Evolutionary conservation across 2,329 filamentous ascomycete species (phyloP), one percentile per base, ranked within the genome.

Genomic region (Orbilia ellipsospora): DNA sequence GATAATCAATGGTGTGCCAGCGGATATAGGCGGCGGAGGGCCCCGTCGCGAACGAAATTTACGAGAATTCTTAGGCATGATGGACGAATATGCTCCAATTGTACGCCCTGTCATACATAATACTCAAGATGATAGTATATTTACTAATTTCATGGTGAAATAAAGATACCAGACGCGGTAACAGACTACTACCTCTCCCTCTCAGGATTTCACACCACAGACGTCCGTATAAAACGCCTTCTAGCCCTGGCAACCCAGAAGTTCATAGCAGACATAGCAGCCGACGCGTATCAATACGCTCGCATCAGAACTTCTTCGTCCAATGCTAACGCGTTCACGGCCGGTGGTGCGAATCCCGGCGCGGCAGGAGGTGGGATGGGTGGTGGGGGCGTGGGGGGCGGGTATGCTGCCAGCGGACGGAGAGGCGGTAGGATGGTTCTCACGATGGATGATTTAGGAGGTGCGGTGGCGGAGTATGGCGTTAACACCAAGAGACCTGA

Each of bases 171-270:
- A 54, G 95, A 99, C 81, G 95, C 95, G 18, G 95, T 99, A 20
- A 98, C 94, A 77, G 90, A 96, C 82, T 97, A 98, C 86, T 99
- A 99, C 84, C 92, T 99, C 85, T 96, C 94, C 44, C 91, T 96
- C 79, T 93, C 94, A 78, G 95, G 95, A 63, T 92, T 99, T 2
- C 94, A 95, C 40, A 91, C 95, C 80, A 96, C 93, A 62, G 93
- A 97, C 80, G 90, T 90, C 18, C 92, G 94, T 72, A 91, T 99
- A 28, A 93, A 94, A 20, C 93, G 94, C 56, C 90, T 99, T 2
- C 90, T 99, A 51, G 94, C 95, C 1, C 91, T 99, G 7, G 95
- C 95, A n/a, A 97, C 95, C 0, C 95, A 99, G 82, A 99, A 99
- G 82, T 99, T 99, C 86, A 92, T 99, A 80, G 94, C 95, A 73